A percentile compares a stretch with the other conserved stretches of the same genome.
Conservation (phyloP, 1,284 basidiomycete genomes). For the Leccinum cinnamomeum region DNA sequence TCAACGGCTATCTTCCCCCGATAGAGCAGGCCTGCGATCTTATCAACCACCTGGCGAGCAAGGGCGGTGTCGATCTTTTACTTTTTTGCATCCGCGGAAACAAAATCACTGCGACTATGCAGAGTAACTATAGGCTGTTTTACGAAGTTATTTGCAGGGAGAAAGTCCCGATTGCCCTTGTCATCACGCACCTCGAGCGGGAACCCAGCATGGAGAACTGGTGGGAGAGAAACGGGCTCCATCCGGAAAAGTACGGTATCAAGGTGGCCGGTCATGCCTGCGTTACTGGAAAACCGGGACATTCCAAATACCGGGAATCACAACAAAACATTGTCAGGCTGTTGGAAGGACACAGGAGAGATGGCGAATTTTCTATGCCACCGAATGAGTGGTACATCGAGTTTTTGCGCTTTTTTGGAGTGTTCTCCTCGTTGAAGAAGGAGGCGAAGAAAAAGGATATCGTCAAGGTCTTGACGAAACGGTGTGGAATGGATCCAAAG, state of each 20-base stretch:
- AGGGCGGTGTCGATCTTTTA: constrained; percentile 38
- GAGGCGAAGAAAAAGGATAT: too few species aligned
- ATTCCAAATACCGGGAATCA: constrained; percentile 25
- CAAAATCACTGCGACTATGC: constrained; percentile 32
- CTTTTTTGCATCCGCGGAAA: constrained; percentile 40
- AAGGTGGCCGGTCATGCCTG: constrained; percentile 30
- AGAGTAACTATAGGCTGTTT: constrained; percentile 41
- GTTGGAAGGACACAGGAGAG: constrained; percentile 8
- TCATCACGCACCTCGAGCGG: constrained; percentile 40
- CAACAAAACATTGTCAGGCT: constrained; percentile 18
- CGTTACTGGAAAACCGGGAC: constrained; percentile 23
- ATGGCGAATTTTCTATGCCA: too few species aligned
- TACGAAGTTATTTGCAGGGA: constrained; percentile 34
- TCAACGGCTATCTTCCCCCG: too few species aligned
- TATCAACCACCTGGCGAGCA: constrained; percentile 31
- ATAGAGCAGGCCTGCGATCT: constrained; percentile 38
- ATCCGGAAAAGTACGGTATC: constrained; percentile 28
- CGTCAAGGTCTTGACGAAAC: too few species aligned
- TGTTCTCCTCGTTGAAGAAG: too few species aligned
- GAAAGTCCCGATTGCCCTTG: constrained; percentile 31
- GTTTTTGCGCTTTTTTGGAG: too few species aligned
- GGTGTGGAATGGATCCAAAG: too few species aligned
- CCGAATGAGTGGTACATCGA: too few species aligned
- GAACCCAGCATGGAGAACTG: constrained; percentile 34
- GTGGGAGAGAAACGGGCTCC: constrained; percentile 32